These are phyloP conservation scores for Farysia itapuensis DNA, from an alignment of 1,284 basidiomycete genomes.

Conservation along the genomic window DNA sequence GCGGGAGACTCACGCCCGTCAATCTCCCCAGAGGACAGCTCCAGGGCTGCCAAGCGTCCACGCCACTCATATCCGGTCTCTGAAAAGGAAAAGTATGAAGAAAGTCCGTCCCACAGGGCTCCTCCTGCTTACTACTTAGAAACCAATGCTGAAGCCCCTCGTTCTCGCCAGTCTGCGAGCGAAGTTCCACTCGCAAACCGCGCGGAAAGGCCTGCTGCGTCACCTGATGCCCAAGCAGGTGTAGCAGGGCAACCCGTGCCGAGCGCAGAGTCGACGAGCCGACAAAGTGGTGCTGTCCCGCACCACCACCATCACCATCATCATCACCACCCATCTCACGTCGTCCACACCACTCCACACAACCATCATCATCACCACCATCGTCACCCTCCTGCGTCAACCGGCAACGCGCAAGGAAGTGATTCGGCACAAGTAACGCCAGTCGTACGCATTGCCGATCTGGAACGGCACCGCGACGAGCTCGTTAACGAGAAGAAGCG, in stretches of 20 bases:
- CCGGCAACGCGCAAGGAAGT: background rate
- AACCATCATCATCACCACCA: slow-evolving; percentile 33
- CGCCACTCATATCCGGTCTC: slow-evolving; percentile 21
- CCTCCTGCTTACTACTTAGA: background rate
- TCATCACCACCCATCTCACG: slow-evolving; percentile 27
- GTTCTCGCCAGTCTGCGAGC: background rate
- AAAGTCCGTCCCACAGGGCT: background rate
- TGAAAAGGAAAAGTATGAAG: slow-evolving; percentile 14
- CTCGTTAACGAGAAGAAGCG: slow-evolving; percentile 44
- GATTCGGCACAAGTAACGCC: no score
- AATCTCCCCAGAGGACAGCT: background rate
- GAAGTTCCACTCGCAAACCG: background rate
- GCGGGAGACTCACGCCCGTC: no score
- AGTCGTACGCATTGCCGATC: slow-evolving; percentile 25
- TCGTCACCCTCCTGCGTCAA: slow-evolving; percentile 1
- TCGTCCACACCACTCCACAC: slow-evolving; percentile 21
- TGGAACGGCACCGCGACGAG: slow-evolving; percentile 49
- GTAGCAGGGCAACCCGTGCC: no score
- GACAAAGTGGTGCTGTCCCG: slow-evolving; percentile 7
- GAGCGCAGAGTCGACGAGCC: background rate
- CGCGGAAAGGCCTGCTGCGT: background rate
- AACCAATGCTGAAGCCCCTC: background rate
- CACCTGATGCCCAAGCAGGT: background rate
- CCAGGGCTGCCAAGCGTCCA: slow-evolving; percentile 10
- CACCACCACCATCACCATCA: slow-evolving; percentile 44